Evolutionary conservation across 129 eudicot genomes (phyloP).

Genomic region (Calendula officinalis): DNA sequence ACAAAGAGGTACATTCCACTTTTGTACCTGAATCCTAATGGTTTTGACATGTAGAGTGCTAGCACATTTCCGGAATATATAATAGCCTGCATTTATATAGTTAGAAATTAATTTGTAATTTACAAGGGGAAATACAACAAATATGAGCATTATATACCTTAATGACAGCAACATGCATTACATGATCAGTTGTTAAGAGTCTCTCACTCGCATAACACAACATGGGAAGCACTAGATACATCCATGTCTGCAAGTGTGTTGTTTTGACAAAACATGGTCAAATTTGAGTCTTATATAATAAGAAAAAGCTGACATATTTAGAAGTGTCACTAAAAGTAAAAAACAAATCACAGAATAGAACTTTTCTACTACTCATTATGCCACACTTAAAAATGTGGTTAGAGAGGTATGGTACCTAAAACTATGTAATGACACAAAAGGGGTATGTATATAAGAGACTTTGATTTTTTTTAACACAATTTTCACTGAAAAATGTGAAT

Average conservation of each 20-base stretch:
- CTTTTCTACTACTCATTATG: too few relatives aligned
- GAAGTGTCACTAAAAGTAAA: too few relatives aligned
- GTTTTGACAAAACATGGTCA: conserved; percentile 7
- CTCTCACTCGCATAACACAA: conserved; percentile 63
- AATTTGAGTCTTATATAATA: conserved; percentile 5
- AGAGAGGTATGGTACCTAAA: too few relatives aligned
- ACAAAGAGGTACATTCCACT: conserved; percentile 98
- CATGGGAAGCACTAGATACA: conserved; percentile 72
- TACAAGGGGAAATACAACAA: conserved; percentile 6
- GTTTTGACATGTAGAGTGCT: conserved; percentile 88
- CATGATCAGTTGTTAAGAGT: conserved; percentile 57
- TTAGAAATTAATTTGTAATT: not conserved
- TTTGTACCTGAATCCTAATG: conserved; percentile 80
- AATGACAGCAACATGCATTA: conserved; percentile 43
- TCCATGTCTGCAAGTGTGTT: conserved; percentile 73
- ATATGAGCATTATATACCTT: conserved; percentile 43
- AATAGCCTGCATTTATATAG: conserved; percentile 60
- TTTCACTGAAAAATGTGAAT: too few relatives aligned
- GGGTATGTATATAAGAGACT: too few relatives aligned
- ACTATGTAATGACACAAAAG: too few relatives aligned
- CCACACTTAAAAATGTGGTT: too few relatives aligned
- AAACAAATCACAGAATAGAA: too few relatives aligned
- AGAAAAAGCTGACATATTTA: too few relatives aligned
- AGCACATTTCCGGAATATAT: conserved; percentile 81
- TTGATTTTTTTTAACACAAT: too few relatives aligned